phyloP scores from a whole-genome alignment of 768 basidiomycete species.

The Lentinula lateritia region DNA sequence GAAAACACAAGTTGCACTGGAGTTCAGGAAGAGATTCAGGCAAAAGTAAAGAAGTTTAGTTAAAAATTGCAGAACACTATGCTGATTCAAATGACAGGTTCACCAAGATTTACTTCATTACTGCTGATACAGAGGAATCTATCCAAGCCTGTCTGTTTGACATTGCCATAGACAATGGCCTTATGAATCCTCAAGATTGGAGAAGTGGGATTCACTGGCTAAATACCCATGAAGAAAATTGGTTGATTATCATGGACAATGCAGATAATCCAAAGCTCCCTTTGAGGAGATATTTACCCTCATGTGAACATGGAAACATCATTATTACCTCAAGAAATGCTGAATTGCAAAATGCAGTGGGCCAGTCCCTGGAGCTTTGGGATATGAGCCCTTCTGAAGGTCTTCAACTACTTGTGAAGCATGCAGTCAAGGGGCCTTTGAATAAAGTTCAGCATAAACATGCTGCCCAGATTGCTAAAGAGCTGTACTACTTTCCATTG shows the following conservation, averaged over 20 bases:
- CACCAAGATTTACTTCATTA: not conserved
- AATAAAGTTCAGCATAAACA: not conserved
- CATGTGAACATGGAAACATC: constrained; percentile 8
- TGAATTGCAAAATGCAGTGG: not conserved
- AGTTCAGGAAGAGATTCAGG: not conserved
- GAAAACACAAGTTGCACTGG: constrained; percentile 2
- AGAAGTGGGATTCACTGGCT: not conserved
- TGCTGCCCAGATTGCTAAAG: not conserved
- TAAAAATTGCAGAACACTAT: no score
- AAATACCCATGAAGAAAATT: constrained; percentile 1
- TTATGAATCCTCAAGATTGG: not conserved
- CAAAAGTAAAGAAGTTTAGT: not conserved
- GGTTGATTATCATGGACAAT: constrained; percentile 10
- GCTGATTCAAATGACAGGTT: not conserved
- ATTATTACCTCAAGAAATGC: constrained; percentile 8
- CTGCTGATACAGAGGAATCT: not conserved
- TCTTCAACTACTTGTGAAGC: not conserved
- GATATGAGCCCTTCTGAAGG: not conserved
- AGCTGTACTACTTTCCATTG: constrained; percentile 2
- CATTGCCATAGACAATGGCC: not conserved
- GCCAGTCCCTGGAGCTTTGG: not conserved
- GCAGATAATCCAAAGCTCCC: constrained; percentile 7
- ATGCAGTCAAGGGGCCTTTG: not conserved
- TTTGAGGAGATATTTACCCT: not conserved
- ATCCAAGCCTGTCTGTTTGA: not conserved